These are phyloP conservation scores for Magnaporthiopsis incrustans DNA, from an alignment of 2,329 filamentous ascomycete species.

Conservation along the genomic window DNA sequence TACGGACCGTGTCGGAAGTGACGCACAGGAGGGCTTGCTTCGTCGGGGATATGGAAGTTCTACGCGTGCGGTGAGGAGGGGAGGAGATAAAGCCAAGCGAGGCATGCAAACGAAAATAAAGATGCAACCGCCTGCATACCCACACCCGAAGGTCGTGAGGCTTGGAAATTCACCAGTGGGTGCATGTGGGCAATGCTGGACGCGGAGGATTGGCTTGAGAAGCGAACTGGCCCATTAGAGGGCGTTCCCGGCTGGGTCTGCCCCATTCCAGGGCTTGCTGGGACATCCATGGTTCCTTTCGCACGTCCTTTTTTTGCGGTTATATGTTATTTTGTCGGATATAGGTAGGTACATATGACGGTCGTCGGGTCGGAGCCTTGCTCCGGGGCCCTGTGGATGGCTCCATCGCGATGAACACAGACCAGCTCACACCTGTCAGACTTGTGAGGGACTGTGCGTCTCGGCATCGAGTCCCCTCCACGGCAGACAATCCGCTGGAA, in stretches of 20 bases:
- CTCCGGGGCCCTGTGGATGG: too few relatives aligned
- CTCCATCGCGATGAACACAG: not conserved
- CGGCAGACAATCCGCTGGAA: not conserved
- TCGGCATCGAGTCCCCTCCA: not conserved
- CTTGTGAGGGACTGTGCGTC: not conserved
- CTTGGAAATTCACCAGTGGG: too few relatives aligned
- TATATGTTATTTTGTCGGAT: too few relatives aligned
- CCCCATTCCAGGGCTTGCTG: not conserved
- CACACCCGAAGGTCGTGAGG: too few relatives aligned
- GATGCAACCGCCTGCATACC: not conserved
- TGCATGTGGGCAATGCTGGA: not conserved
- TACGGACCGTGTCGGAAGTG: too few relatives aligned
- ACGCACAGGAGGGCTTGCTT: too few relatives aligned
- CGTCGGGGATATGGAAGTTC: too few relatives aligned
- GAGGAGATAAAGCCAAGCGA: too few relatives aligned
- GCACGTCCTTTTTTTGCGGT: not conserved
- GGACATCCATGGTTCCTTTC: not conserved
- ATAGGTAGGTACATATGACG: too few relatives aligned
- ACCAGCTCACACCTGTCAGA: not conserved
- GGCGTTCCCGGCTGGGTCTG: too few relatives aligned
- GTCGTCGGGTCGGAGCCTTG: too few relatives aligned
- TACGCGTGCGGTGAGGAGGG: too few relatives aligned
- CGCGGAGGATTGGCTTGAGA: not conserved
- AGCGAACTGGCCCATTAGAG: not conserved
- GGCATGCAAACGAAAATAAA: not conserved